Evolutionary conservation across 2,329 filamentous ascomycete genomes (phyloP), one percentile per base, ranked within the genome.

Genomic region (Tolypocladium guangdongense): DNA sequence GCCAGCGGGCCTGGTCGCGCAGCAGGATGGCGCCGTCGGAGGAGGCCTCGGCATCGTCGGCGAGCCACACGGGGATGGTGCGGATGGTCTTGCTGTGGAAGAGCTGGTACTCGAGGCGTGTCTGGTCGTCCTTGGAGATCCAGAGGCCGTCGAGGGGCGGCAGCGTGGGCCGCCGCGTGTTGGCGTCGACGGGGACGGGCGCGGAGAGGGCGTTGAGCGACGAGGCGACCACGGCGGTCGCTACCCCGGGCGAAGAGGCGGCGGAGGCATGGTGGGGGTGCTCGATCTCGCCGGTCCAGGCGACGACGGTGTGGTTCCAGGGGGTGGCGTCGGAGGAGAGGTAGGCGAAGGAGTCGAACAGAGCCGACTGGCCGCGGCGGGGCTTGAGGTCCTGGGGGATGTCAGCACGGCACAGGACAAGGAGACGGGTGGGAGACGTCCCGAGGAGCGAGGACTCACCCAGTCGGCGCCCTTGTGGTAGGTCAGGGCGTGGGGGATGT

Each of bases 231-330:
- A 77, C 69, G 10, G 78, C 74, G 57, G 74, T 70, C 32, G 62
- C 54, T 8, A 61, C 46, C 2, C 74, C 73, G 32, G 78, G 76
- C 0, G 74, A 76, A 2, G 77, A 71, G 5, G 76, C 74, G 14
- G 76, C 74, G 2, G 77, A 71, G 33, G 68, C 64, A 46, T 79
- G 75, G 41, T 65, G 57, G 3, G 75, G 71, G 4, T 69, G 72
- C 54, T 84, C 81, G 55, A 92, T 86, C 68, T 97, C 92, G 55
- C 92, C 92, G 3, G 92, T 96, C 92, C 92, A 97, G 47, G 90
- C 91, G 52, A 97, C 88, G 7, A 96, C 80, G 1, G 86, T 93
- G 72, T 96, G 92, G 62, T 90, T 89, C 91, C 91, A 97, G 22
- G 86, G 84, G 2, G 86, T 85, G 45, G 87, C 79, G 53, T 86